phyloP scores from a whole-genome alignment of 305 asterid genomes.

The Solanum hybrid region DNA sequence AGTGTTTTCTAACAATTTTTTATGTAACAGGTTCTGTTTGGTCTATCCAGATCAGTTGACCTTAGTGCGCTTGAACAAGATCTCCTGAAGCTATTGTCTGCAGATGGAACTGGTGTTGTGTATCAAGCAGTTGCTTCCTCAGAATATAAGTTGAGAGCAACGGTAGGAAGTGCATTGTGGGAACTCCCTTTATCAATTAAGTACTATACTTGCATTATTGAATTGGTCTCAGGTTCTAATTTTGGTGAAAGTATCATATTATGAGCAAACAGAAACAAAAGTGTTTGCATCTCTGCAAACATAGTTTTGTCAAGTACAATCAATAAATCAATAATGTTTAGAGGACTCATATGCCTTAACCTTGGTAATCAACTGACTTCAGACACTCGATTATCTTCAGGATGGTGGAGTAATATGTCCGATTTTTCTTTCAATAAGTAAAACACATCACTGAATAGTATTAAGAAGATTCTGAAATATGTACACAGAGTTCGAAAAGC shows the following conservation, averaged over 20 bases:
- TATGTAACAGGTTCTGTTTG: slow-evolving; percentile 66
- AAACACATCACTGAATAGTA: neutral
- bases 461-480: neutral
- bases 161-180: slow-evolving; percentile 37
- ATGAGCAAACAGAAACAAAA: neutral
- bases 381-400: neutral
- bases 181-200: neutral
- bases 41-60: slow-evolving; percentile 59
- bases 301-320: neutral
- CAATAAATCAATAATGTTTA: neutral
- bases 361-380: neutral
- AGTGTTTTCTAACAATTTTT: neutral
- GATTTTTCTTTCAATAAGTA: neutral
- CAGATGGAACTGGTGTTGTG: slow-evolving; percentile 28
- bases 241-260: neutral
- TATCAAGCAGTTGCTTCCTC: slow-evolving; percentile 67
- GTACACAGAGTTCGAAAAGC: neutral
- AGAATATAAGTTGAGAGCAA: slow-evolving; percentile 74
- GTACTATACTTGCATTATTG: neutral
- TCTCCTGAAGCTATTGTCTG: slow-evolving; percentile 46
- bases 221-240: neutral
- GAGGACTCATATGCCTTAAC: neutral
- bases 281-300: neutral
- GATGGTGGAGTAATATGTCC: neutral
- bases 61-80: slow-evolving; percentile 68